Evolutionary conservation across 306 rosid species (phyloP).

Genomic region (Quercus mongolica): DNA sequence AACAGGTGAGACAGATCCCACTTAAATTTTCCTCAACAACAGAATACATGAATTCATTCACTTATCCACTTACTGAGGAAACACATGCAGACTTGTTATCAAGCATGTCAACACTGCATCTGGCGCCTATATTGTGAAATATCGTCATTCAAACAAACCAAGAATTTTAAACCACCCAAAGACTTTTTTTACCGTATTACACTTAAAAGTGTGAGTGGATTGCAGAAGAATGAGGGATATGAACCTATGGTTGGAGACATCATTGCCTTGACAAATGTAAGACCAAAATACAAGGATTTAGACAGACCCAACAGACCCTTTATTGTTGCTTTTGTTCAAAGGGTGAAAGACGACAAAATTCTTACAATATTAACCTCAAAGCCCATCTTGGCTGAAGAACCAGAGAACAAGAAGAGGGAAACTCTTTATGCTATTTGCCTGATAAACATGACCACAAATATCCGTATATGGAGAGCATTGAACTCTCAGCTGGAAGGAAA

Average conservation of each 20-base stretch:
- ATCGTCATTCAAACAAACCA: not conserved
- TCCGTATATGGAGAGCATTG: conserved; percentile 25
- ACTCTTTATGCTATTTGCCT: conserved; percentile 14
- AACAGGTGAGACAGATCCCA: conserved; percentile 51
- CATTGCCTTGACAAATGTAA: conserved; percentile 40
- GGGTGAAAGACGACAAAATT: not conserved
- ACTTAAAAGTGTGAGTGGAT: not conserved
- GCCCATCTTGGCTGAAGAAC: not conserved
- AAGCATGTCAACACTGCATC: conserved; percentile 22
- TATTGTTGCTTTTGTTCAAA: conserved; percentile 23
- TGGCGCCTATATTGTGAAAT: conserved; percentile 38
- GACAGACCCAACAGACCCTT: conserved; percentile 16
- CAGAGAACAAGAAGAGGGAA: not conserved
- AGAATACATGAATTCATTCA: conserved; percentile 42
- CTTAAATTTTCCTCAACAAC: conserved; percentile 24
- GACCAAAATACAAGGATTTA: conserved; percentile 40
- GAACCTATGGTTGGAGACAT: conserved; percentile 48
- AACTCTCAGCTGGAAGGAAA: not conserved
- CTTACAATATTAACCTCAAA: conserved; percentile 11
- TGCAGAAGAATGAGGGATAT: conserved; percentile 16
- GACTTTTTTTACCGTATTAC: conserved; percentile 19
- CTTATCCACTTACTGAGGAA: conserved; percentile 52
- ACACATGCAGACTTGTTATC: conserved; percentile 44
- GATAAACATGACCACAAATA: conserved; percentile 31
- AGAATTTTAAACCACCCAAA: conserved; percentile 4